These are phyloP conservation scores for Tricladium varicosporioides DNA, from an alignment of 2,329 filamentous ascomycete genomes.

Conservation along the genomic window DNA sequence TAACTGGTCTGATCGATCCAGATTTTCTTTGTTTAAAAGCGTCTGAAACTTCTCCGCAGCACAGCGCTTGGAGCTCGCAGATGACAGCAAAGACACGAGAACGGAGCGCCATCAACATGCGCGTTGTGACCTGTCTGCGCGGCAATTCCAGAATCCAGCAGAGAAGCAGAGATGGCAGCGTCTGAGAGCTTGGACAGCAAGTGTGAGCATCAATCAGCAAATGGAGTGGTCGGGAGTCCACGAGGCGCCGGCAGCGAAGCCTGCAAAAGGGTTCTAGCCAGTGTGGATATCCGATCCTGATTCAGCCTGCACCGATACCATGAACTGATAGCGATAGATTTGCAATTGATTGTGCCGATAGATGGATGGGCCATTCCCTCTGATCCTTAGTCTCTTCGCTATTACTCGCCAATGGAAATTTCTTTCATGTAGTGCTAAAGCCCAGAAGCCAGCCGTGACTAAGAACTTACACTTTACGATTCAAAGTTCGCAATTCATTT, in stretches of 20 bases:
- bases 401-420: neutral
- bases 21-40: neutral
- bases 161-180: neutral
- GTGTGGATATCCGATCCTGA: conserved; percentile 15
- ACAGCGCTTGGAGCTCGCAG: conserved; percentile 2
- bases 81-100: neutral
- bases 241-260: conserved; percentile 10
- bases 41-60: conserved; percentile 11
- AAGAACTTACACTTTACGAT: too few species aligned
- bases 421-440: neutral
- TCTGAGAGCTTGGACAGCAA: neutral
- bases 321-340: conserved; percentile 9
- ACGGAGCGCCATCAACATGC: neutral
- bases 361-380: neutral
- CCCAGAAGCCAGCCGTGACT: neutral
- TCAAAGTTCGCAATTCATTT: neutral
- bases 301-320: conserved; percentile 12
- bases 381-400: neutral
- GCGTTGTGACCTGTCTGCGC: neutral
- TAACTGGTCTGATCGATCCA: neutral
- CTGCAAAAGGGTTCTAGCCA: conserved; percentile 17
- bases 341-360: neutral
- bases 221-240: neutral
- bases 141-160: neutral
- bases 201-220: neutral